Conservation (phyloP, 768 basidiomycete species). For the Podaxis sp. region DNA sequence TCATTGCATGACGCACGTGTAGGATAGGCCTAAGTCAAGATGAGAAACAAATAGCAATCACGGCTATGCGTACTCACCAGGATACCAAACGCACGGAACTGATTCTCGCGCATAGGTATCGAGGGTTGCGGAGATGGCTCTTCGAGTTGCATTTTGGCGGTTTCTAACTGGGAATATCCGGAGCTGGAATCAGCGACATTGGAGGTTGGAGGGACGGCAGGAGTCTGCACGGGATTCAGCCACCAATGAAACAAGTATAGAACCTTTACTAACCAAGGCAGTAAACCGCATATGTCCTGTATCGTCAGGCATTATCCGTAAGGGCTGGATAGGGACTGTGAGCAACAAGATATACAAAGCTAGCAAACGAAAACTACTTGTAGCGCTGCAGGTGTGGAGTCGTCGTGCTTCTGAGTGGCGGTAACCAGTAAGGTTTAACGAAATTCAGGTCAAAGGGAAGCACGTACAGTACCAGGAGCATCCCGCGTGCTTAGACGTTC, state of each 20-base stretch:
- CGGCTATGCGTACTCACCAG: conserved; percentile 13
- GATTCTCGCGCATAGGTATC: conserved; percentile 39
- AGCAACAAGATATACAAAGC: not conserved
- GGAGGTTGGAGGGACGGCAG: not conserved
- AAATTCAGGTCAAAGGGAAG: not conserved
- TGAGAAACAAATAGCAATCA: not conserved
- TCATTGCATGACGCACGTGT: conserved; percentile 22
- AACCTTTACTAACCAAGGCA: not conserved
- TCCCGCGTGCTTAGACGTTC: not conserved
- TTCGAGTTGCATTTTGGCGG: not conserved
- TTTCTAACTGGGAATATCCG: not conserved
- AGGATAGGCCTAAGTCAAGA: conserved; percentile 21
- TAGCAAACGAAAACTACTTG: not conserved
- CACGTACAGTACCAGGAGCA: not conserved
- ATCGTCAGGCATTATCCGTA: not conserved
- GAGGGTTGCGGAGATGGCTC: not conserved
- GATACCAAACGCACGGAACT: conserved; percentile 21
- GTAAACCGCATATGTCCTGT: not conserved
- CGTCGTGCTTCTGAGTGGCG: not conserved
- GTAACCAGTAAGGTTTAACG: not conserved
- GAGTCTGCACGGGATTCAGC: not conserved
- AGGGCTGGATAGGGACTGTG: not conserved
- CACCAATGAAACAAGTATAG: not conserved
- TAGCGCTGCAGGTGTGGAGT: not conserved
- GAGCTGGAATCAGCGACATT: not conserved